phyloP scores from a whole-genome alignment of 2,329 filamentous ascomycete genomes.

The Penicillium sp. region DNA sequence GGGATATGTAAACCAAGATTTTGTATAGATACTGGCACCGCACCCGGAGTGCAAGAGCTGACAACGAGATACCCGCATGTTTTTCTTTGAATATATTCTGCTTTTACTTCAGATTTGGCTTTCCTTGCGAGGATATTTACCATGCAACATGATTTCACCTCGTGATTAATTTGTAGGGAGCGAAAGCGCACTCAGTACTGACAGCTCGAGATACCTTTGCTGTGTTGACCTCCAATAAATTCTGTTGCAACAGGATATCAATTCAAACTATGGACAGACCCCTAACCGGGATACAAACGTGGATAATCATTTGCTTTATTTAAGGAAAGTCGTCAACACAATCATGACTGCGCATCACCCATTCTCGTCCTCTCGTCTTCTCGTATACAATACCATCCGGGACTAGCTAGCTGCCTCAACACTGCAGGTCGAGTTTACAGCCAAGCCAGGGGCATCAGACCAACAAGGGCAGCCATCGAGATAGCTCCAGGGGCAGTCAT shows the following conservation, averaged over 20 bases:
- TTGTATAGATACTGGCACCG: background rate
- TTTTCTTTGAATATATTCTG: conserved; percentile 1
- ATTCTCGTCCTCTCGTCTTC: background rate
- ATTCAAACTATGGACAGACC: background rate
- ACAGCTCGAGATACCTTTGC: too few species aligned
- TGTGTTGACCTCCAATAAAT: background rate
- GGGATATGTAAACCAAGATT: conserved; percentile 1
- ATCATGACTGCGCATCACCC: background rate
- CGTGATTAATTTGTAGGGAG: too few species aligned
- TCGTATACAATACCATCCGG: background rate
- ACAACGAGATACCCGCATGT: conserved; percentile 19
- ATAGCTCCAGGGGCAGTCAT: conserved; percentile 18
- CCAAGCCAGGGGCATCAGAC: conserved; percentile 31
- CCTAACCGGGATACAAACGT: background rate
- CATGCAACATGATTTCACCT: too few species aligned
- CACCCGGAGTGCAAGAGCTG: background rate
- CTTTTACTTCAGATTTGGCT: too few species aligned
- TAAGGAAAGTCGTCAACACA: conserved; percentile 6
- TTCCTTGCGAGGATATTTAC: too few species aligned
- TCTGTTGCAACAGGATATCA: conserved; percentile 2
- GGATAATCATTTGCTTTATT: background rate
- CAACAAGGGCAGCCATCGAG: conserved; percentile 26
- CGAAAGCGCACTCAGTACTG: too few species aligned
- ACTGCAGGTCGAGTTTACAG: conserved; percentile 21
- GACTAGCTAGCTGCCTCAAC: background rate